These are phyloP conservation scores for Kodamaea fungicola DNA, from an alignment of 1,139 yeast species.

Conservation along the genomic window DNA sequence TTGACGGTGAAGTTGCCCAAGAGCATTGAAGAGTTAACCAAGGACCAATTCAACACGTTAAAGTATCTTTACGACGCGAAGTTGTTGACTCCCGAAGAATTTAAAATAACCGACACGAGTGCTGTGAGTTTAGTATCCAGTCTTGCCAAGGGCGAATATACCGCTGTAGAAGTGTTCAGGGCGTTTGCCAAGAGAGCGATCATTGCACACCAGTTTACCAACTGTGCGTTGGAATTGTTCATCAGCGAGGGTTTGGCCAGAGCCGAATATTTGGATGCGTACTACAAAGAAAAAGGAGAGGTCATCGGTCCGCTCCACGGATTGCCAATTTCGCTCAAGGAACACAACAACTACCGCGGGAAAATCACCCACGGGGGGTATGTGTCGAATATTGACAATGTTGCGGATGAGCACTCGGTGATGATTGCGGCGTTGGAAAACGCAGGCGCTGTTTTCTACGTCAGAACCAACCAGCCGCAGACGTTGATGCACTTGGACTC, in stretches of 20 bases:
- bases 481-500: constrained; percentile 48
- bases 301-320: constrained; percentile 76
- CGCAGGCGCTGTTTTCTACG: constrained; percentile 63
- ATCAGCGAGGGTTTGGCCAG: constrained; percentile 53
- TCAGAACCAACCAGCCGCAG: constrained; percentile 47
- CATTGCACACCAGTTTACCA: constrained; percentile 56
- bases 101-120: constrained; percentile 45
- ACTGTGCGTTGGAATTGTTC: constrained; percentile 57
- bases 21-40: constrained; percentile 36
- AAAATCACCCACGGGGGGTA: constrained; percentile 61
- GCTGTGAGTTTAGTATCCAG: constrained; percentile 33
- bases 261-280: constrained; percentile 53
- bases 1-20: constrained; percentile 40
- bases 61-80: constrained; percentile 41
- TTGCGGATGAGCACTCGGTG: constrained; percentile 48
- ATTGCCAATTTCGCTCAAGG: constrained; percentile 73
- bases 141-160: constrained; percentile 36
- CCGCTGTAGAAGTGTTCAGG: constrained; percentile 39
- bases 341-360: constrained; percentile 60
- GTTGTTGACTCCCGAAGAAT: constrained; percentile 42
- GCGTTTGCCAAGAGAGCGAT: constrained; percentile 60
- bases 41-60: constrained; percentile 44
- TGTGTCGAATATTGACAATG: constrained; percentile 51
- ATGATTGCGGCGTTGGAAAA: constrained; percentile 51
- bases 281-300: constrained; percentile 51